Conservation (phyloP, 1,284 basidiomycete species). For the Trichosporon asahii region DNA sequence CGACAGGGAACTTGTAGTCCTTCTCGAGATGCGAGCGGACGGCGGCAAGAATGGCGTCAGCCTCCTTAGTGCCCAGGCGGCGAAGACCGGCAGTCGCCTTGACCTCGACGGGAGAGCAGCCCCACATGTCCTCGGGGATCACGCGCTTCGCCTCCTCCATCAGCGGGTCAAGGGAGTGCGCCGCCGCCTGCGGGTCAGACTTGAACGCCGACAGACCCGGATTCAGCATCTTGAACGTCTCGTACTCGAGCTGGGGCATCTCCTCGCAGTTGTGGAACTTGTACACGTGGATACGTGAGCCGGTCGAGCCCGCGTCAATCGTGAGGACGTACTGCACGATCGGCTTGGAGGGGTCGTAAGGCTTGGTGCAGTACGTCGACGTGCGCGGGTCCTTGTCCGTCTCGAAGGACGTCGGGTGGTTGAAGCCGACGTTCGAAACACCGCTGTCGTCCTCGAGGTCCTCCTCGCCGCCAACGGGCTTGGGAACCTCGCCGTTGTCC, state of each 20-base stretch:
- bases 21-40: conserved; percentile 65
- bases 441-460: conserved; percentile 22
- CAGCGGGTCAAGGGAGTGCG: conserved; percentile 73
- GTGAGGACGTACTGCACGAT: conserved; percentile 92
- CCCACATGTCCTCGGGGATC: conserved; percentile 66
- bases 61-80: conserved; percentile 65
- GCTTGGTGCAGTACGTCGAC: conserved; percentile 59
- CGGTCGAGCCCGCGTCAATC: conserved; percentile 97
- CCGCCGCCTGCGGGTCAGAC: conserved; percentile 64
- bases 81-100: conserved; percentile 94
- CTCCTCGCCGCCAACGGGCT: neutral
- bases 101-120: conserved; percentile 84
- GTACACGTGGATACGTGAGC: conserved; percentile 96
- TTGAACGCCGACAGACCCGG: conserved; percentile 75
- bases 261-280: conserved; percentile 89
- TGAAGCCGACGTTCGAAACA: conserved; percentile 11
- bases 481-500: conserved; percentile 1
- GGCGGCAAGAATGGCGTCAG: conserved; percentile 70
- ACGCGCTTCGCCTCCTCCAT: conserved; percentile 74
- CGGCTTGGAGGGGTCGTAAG: conserved; percentile 55
- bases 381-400: conserved; percentile 45
- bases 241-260: conserved; percentile 82
- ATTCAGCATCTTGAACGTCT: conserved; percentile 80
- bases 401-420: conserved; percentile 45
- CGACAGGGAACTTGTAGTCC: conserved; percentile 72